These are phyloP conservation scores for Tagetes patula DNA, from an alignment of 129 eudicot genomes.

Conservation along the genomic window DNA sequence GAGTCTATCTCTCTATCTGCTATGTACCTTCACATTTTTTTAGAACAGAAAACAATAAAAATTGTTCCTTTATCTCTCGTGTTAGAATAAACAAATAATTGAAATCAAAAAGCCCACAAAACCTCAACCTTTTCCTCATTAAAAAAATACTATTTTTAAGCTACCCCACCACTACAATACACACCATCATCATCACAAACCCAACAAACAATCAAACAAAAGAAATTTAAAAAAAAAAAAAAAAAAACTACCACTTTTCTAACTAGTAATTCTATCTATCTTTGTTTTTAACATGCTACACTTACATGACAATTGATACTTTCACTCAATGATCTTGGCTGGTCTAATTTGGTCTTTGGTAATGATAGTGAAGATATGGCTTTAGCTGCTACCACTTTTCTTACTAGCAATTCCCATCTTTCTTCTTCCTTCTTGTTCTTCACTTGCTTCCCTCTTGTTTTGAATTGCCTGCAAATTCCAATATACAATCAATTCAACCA, in stretches of 20 bases:
- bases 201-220: conserved; percentile 1
- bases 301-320: conserved; percentile 28
- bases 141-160: background rate
- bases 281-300: conserved; percentile 31
- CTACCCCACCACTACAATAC: background rate
- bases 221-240: background rate
- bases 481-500: conserved; percentile 4
- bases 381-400: conserved; percentile 70
- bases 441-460: conserved; percentile 49
- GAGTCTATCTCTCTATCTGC: too few relatives aligned
- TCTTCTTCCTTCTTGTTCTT: conserved; percentile 53
- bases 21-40: too few relatives aligned
- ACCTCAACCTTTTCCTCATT: background rate
- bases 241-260: background rate
- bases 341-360: conserved; percentile 49
- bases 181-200: background rate
- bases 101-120: too few relatives aligned
- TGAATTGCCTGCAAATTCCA: conserved; percentile 55
- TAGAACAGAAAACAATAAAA: too few relatives aligned
- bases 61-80: too few relatives aligned
- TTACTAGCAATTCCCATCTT: conserved; percentile 68
- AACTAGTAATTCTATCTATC: background rate
- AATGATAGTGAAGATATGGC: conserved; percentile 68
- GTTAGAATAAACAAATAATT: too few relatives aligned
- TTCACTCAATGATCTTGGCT: conserved; percentile 30